Conservation (phyloP, 257 asterid genomes). For the Verbascum thapsus region DNA sequence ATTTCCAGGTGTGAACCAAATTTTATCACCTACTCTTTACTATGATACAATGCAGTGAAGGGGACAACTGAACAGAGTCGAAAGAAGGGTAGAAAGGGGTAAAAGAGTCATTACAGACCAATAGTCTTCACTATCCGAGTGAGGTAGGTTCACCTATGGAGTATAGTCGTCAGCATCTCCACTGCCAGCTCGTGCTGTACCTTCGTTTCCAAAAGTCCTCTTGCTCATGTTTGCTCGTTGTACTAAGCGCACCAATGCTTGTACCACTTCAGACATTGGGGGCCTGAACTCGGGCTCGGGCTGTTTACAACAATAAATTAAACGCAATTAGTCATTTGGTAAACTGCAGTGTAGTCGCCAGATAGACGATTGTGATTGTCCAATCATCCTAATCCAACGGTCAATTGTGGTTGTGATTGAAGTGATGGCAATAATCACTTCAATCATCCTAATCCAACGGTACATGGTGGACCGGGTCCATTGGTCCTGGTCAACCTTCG, state of each 20-base stretch:
- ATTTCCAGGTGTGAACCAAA: constrained; percentile 32
- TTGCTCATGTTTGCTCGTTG: constrained; percentile 98
- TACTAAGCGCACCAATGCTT: constrained; percentile 88
- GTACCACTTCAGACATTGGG: constrained; percentile 95
- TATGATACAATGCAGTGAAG: constrained; percentile 38
- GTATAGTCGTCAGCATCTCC: constrained; percentile 57
- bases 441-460: too few species aligned
- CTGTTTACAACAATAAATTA: constrained; percentile 40
- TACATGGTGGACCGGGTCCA: too few species aligned
- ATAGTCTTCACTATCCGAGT: constrained; percentile 3
- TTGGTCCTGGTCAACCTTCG: background rate
- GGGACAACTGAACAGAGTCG: constrained; percentile 1
- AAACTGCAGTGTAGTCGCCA: background rate
- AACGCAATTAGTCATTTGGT: background rate
- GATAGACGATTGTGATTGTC: too few species aligned
- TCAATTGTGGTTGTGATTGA: too few species aligned
- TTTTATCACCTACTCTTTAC: constrained; percentile 37
- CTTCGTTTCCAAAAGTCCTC: constrained; percentile 83
- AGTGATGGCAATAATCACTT: too few species aligned
- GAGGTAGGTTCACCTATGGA: constrained; percentile 26
- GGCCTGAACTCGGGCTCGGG: constrained; percentile 99
- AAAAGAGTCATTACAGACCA: constrained; percentile 11
- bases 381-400: too few species aligned
- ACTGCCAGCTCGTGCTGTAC: constrained; percentile 45
- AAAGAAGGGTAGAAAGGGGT: background rate